Conservation (phyloP, 1,284 basidiomycete species). For the Peniophora sp. region DNA sequence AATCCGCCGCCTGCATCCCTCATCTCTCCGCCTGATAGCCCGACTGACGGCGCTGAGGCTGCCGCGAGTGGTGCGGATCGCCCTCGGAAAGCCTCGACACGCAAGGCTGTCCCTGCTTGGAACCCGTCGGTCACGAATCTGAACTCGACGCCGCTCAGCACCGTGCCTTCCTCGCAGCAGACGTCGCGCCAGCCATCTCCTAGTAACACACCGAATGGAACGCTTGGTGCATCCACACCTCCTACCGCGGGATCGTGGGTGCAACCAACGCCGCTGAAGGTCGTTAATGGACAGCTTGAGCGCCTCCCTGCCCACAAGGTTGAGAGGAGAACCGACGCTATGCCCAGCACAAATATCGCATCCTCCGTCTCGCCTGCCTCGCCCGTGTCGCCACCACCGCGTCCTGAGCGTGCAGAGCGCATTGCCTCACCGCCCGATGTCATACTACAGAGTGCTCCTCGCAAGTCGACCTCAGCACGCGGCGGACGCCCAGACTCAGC, state of each 20-base stretch:
- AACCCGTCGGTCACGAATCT: slow-evolving; percentile 2
- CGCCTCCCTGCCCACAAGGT: background rate
- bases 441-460: background rate
- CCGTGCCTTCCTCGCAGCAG: background rate
- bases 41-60: slow-evolving; percentile 5
- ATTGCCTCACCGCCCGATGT: background rate
- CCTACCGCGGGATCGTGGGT: too few species aligned
- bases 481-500: background rate
- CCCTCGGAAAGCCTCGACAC: slow-evolving; percentile 13
- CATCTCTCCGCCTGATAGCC: slow-evolving; percentile 12
- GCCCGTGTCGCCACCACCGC: too few species aligned
- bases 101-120: slow-evolving; percentile 19
- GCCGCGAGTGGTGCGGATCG: slow-evolving; percentile 1
- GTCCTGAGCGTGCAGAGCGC: too few species aligned
- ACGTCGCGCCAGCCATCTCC: background rate
- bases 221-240: background rate
- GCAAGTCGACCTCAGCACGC: background rate
- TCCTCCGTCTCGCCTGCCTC: too few species aligned
- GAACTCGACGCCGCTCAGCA: background rate
- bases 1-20: background rate
- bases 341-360: too few species aligned
- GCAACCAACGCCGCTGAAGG: background rate
- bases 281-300: background rate
- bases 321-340: background rate
- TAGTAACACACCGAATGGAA: background rate